Evolutionary conservation across 2,329 filamentous ascomycete genomes (phyloP).

Genomic region (Cladosporium phlei): DNA sequence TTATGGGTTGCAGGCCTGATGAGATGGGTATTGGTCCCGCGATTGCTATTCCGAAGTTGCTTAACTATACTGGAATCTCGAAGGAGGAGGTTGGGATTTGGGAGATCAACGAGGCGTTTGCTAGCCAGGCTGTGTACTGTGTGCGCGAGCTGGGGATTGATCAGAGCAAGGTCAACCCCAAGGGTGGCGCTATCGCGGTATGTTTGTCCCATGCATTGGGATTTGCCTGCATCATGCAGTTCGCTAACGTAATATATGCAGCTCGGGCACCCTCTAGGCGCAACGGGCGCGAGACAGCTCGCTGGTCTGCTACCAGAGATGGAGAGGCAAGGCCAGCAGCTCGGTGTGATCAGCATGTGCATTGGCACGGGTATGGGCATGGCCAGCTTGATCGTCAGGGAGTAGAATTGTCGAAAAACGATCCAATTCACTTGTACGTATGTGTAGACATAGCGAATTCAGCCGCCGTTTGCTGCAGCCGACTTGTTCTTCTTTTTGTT

Average conservation of each 20-base stretch:
- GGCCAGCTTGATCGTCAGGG: conserved; percentile 48
- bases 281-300: conserved; percentile 78
- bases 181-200: conserved; percentile 83
- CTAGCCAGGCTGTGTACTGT: conserved; percentile 63
- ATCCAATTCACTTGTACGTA: neutral
- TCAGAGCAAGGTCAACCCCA: conserved; percentile 74
- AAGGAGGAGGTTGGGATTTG: conserved; percentile 72
- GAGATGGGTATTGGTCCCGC: conserved; percentile 94
- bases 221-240: neutral
- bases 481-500: conserved; percentile 34
- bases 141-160: conserved; percentile 66
- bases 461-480: conserved; percentile 15
- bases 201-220: conserved; percentile 36
- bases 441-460: neutral
- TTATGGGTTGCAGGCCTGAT: conserved; percentile 75
- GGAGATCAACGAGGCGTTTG: conserved; percentile 88
- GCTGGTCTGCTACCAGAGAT: conserved; percentile 67
- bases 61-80: conserved; percentile 62
- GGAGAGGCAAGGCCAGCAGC: conserved; percentile 61
- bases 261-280: conserved; percentile 76
- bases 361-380: conserved; percentile 51
- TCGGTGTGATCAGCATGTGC: conserved; percentile 90
- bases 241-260: neutral
- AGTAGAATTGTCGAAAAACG: conserved; percentile 28
- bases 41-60: conserved; percentile 75